Base-by-base conservation (phyloP, 495 filamentous ascomycete genomes). In the Daldinia decipiens region DNA sequence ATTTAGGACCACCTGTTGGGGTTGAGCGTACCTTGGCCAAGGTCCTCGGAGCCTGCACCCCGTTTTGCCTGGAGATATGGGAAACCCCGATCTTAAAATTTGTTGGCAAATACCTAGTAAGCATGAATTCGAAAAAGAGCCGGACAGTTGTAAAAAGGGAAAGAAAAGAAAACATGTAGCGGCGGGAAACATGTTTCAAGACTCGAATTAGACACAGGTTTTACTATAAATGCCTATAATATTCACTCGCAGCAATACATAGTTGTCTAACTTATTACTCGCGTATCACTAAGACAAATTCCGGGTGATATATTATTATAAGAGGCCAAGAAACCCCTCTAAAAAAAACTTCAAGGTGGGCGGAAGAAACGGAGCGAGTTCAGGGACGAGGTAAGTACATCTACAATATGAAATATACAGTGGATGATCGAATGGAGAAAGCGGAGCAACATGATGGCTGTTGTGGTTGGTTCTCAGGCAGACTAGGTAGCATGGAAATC, bases 341-440 rank as follows among this genome's bases (percentile, higher is more conserved):
- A 39, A 57, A 19, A 53, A 66, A 53, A 61, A 21, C 31, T 51
- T 57, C 40, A 51, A 65, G 6, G 26, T 59, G 39, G 13, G 26
- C 47, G 59, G 40, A 58, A 57, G 51, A 56, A 57, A 40, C 47
- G 65, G 65, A 65, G 53, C 17, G 53, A 68, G 32, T 19, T 34
- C 0, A 58, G 27, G 12, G 36, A 63, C 27, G 26, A 66, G 58
- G 8, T 24, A 57, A 24, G 54, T 64, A 31, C 13, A 17, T 29
- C 38, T 58, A 43, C 39, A 53, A 45, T 52, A 43, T 15, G 34
- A 53, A 1, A 31, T 53, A 53, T 53, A 53, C 50, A 24, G 26
- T 53, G 15, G 24, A 53, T 64, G 63, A 43, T 64, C 59, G 45
- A 64, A 72, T 72, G 61, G 52, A 72, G 64, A 68, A 63, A 65